Evolutionary conservation across 768 basidiomycete species (phyloP).

Genomic region (Paxillus ammoniavirescens): DNA sequence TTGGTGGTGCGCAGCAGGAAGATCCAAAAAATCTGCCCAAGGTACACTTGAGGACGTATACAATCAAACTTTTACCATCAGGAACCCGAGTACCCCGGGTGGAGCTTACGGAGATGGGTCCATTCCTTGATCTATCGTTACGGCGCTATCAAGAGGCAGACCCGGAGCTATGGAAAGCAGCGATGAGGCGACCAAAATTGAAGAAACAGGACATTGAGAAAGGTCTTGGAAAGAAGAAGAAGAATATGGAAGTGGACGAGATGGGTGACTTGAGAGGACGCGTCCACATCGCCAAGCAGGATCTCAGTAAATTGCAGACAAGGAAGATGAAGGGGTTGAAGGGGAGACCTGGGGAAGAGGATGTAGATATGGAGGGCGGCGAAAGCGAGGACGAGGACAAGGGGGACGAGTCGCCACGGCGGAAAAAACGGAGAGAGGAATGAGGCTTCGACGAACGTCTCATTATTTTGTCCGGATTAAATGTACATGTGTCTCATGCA

Average conservation of each 20-base stretch:
- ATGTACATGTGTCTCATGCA: constrained; percentile 9
- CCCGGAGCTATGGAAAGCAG: constrained; percentile 74
- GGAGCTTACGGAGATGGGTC: constrained; percentile 87
- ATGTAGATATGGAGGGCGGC: constrained; percentile 1
- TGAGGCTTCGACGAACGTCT: not conserved
- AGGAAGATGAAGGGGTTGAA: constrained; percentile 97
- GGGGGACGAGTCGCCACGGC: constrained; percentile 18
- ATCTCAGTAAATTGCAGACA: constrained; percentile 80
- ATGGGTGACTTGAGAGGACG: constrained; percentile 95
- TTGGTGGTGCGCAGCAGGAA: constrained; percentile 29
- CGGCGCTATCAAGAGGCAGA: constrained; percentile 76
- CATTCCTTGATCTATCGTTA: constrained; percentile 78
- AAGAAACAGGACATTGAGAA: constrained; percentile 85
- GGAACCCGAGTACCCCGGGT: constrained; percentile 80
- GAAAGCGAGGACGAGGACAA: constrained; percentile 8
- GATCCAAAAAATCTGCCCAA: constrained; percentile 60
- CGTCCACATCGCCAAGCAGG: constrained; percentile 88
- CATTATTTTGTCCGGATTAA: constrained; percentile 6
- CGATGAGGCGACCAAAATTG: constrained; percentile 81
- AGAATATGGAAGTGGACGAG: constrained; percentile 95
- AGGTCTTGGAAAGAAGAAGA: constrained; percentile 88
- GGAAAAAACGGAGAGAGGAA: constrained; percentile 17
- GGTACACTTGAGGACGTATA: constrained; percentile 89
- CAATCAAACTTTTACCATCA: constrained; percentile 67
- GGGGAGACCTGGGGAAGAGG: constrained; percentile 28